These are phyloP conservation scores for Lasiosphaeriaceae sp. DNA, from an alignment of 495 filamentous ascomycete species.

Conservation along the genomic window DNA sequence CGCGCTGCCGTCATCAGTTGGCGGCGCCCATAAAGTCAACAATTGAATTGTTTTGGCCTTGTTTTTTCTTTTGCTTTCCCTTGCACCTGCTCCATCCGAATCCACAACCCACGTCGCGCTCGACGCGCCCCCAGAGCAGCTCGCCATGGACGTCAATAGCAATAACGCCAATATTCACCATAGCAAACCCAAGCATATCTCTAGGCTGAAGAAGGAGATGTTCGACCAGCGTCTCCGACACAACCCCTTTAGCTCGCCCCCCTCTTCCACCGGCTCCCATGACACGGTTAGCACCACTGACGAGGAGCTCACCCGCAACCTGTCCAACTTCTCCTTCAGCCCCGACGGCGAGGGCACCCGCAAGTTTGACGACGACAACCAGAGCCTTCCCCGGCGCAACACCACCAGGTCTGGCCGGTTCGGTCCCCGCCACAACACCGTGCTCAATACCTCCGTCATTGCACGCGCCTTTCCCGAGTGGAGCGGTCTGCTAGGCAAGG, in stretches of 20 bases:
- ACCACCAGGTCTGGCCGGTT: constrained; percentile 27
- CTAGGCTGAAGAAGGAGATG: constrained; percentile 35
- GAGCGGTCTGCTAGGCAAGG: constrained; percentile 27
- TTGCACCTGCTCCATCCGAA: not conserved
- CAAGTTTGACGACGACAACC: constrained; percentile 23
- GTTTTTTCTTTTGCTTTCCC: not conserved
- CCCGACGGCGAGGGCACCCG: constrained; percentile 45
- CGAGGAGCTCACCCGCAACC: constrained; percentile 31
- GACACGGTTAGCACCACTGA: constrained; percentile 45
- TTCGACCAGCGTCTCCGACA: constrained; percentile 30
- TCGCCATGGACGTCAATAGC: constrained; percentile 32
- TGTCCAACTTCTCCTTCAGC: constrained; percentile 42
- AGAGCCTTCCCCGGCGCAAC: constrained; percentile 16
- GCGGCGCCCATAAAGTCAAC: not conserved
- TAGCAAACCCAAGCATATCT: constrained; percentile 32
- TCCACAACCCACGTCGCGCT: constrained; percentile 9
- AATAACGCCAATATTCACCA: constrained; percentile 21
- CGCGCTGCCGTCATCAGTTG: not conserved
- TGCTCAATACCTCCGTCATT: constrained; percentile 60
- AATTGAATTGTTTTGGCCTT: not conserved
- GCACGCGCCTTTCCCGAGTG: constrained; percentile 62
- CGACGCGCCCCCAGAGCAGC: constrained; percentile 18
- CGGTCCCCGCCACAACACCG: constrained; percentile 14
- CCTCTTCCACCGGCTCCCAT: constrained; percentile 49
- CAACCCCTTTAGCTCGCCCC: constrained; percentile 48